phyloP scores from a whole-genome alignment of 805 yeast species.

The Wickerhamiella azymoides region DNA sequence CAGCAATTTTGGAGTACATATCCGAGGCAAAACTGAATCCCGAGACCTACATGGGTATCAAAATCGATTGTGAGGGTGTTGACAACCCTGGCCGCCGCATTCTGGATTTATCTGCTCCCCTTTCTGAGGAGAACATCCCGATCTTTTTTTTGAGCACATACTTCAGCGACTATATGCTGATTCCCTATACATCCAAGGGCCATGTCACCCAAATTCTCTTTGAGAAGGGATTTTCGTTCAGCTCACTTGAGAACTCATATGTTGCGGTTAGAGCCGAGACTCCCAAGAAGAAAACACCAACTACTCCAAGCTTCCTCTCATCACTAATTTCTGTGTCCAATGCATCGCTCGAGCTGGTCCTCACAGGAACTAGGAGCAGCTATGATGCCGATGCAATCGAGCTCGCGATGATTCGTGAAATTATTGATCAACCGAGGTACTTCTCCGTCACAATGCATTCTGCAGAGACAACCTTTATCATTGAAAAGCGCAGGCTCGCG shows the following conservation, averaged over 20 bases:
- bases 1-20: conserved; percentile 26
- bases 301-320: conserved; percentile 1
- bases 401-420: conserved; percentile 29
- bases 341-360: conserved; percentile 27
- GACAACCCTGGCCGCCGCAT: conserved; percentile 38
- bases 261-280: conserved; percentile 16
- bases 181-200: conserved; percentile 35
- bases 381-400: conserved; percentile 23
- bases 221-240: conserved; percentile 31
- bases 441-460: conserved; percentile 24
- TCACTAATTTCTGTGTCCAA: background rate
- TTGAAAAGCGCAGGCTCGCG: conserved; percentile 16
- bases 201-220: conserved; percentile 36
- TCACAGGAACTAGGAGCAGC: conserved; percentile 45
- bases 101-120: conserved; percentile 42
- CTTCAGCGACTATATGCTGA: conserved; percentile 47
- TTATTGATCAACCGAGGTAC: conserved; percentile 22
- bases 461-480: conserved; percentile 22
- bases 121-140: conserved; percentile 43
- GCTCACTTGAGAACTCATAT: conserved; percentile 33
- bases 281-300: background rate
- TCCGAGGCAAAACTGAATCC: background rate
- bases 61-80: conserved; percentile 47
- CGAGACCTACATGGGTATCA: conserved; percentile 38
- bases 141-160: conserved; percentile 50